Percentiles rank a stretch among this genome's conserved stretches.
phyloP scores from a whole-genome alignment of 129 eudicot species.

The Mikania micrantha region DNA sequence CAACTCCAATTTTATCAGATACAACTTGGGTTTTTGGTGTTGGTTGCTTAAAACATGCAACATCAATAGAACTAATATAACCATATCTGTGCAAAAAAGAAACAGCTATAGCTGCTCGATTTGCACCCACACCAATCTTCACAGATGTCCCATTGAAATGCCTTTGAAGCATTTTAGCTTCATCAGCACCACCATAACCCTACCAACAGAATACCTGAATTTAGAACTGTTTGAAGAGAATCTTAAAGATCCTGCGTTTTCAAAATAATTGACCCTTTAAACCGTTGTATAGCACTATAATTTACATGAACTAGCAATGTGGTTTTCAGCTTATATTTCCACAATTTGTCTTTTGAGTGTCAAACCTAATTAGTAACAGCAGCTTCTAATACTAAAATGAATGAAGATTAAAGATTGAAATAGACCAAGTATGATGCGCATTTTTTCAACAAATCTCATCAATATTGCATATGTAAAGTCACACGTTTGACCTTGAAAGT shows the following conservation, averaged over 20 bases:
- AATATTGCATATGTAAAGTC: not conserved
- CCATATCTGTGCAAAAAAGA: conserved; percentile 46
- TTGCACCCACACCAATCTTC: conserved; percentile 70
- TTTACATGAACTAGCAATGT: not conserved
- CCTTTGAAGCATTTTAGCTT: conserved; percentile 83
- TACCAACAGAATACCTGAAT: conserved; percentile 22
- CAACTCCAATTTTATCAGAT: conserved; percentile 45
- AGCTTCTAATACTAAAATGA: not conserved
- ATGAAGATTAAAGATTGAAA: not conserved
- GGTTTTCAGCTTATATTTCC: not conserved
- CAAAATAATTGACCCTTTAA: not conserved
- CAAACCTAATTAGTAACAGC: not conserved
- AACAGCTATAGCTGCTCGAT: conserved; percentile 58
- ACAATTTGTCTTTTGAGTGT: not conserved
- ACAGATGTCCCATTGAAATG: conserved; percentile 54
- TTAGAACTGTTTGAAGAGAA: not conserved
- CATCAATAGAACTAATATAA: conserved; percentile 17
- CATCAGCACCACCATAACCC: conserved; percentile 98
- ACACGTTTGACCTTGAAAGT: conserved; percentile 5
- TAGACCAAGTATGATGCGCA: not conserved
- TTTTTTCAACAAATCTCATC: not conserved
- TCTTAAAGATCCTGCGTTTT: not conserved
- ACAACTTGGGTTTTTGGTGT: conserved; percentile 13
- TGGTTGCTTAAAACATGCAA: conserved; percentile 5
- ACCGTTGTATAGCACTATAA: not conserved